Evolutionary conservation across 140 eudicot species (phyloP), one percentile per base, ranked within the genome.

Genomic region (Flaveria floridana): DNA sequence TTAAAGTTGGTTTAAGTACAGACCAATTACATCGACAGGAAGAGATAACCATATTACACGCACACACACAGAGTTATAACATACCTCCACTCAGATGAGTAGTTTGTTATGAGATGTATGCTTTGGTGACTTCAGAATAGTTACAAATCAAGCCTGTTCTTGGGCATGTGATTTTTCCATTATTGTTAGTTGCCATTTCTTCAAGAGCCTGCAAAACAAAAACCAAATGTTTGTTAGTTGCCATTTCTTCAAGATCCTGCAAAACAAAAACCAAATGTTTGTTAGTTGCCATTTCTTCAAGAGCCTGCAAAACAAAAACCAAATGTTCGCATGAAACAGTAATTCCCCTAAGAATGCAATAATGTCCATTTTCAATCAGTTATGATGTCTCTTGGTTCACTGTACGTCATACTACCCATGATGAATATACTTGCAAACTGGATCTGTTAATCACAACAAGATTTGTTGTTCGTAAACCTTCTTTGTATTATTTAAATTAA

Each of bases 211-310:
- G 83, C 76, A 80, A 74, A 66, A 53, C 58, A 41, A 30, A 30
- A 30, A 30, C 37, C 37, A 30, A 30, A 30, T 3, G 37, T 30
- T 93, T 90, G 64, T 80, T 89, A 63, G 57, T 81, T 16, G 99
- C 91, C 99, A 94, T 90, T 44, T 94, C 99, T 81, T 88, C 94
- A 26, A 94, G 91, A 57, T 97, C 99, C 99, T 94, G 83, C 76
- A 80, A 23, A 23, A 23, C 25, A 23, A 23, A 23, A 23, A 34
- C 41, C 41, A 34, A 34, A 34, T 34, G 41, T 34, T 34, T 21
- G 64, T 80, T 89, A 63, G 57, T 81, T 18, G 99, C 91, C 99
- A 94, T 90, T 44, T 94, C 99, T 81, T 88, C 95, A 28, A 94
- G 92, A 57, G 99, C 99, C 99, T 94, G 83, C 76, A 80, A 74